A percentile compares a stretch with the other conserved stretches of the same genome.
Conservation (phyloP, 768 basidiomycete species). For the Tylopilus sp. region DNA sequence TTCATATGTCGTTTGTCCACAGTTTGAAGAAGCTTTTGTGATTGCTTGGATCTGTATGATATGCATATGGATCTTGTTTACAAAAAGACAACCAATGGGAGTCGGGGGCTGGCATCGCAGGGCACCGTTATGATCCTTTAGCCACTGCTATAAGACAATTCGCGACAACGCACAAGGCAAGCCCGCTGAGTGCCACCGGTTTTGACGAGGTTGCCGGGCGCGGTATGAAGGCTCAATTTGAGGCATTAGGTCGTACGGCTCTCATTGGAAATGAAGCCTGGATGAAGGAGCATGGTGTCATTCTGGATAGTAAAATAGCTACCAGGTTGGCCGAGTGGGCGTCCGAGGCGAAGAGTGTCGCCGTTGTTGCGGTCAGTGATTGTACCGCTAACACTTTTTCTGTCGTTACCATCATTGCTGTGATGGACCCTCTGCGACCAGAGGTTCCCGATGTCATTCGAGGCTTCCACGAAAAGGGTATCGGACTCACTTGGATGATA, state of each 20-base stretch:
- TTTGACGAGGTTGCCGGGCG: slow-evolving; percentile 65
- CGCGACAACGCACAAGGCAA: slow-evolving; percentile 36
- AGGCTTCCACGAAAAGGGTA: slow-evolving; percentile 48
- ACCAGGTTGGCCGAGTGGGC: slow-evolving; percentile 51
- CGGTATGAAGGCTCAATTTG: slow-evolving; percentile 55
- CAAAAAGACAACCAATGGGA: too few species aligned
- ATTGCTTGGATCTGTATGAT: too few species aligned
- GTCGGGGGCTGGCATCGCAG: too few species aligned
- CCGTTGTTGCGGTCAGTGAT: slow-evolving; percentile 50
- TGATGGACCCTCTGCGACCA: slow-evolving; percentile 59
- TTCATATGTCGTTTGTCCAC: too few species aligned
- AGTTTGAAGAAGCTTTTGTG: too few species aligned
- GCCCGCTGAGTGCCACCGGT: slow-evolving; percentile 29
- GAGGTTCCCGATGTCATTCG: slow-evolving; percentile 56
- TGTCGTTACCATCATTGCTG: slow-evolving; percentile 52
- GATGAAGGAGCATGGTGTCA: slow-evolving; percentile 47
- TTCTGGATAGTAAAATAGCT: slow-evolving; percentile 30
- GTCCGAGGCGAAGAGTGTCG: slow-evolving; percentile 64
- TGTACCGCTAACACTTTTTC: slow-evolving; percentile 20
- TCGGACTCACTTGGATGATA: slow-evolving; percentile 76
- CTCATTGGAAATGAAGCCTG: slow-evolving; percentile 71
- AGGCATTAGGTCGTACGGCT: slow-evolving; percentile 37
- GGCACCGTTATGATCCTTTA: too few species aligned
- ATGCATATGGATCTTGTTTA: too few species aligned
- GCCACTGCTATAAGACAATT: slow-evolving; percentile 55